These are phyloP conservation scores for Wickerhamiella vanderwaltii DNA, from an alignment of 805 yeast species.

Conservation along the genomic window DNA sequence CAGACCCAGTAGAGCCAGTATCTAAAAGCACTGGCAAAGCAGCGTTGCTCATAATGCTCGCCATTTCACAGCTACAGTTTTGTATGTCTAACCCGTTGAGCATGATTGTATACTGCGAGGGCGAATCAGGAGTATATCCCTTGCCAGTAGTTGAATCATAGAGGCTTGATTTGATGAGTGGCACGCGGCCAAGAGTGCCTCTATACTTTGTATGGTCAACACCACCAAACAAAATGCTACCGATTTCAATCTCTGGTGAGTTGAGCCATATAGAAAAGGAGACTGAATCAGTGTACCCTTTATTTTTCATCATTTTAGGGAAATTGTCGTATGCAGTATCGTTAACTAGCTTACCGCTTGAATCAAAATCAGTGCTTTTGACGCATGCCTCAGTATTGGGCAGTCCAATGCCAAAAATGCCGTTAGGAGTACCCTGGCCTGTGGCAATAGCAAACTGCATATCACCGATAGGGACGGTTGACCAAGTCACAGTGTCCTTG, in stretches of 20 bases:
- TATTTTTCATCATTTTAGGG: slow-evolving; percentile 25
- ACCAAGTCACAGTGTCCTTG: slow-evolving; percentile 43
- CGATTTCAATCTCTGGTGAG: slow-evolving; percentile 26
- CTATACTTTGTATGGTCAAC: slow-evolving; percentile 29
- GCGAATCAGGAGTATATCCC: slow-evolving; percentile 8
- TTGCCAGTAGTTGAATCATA: neutral
- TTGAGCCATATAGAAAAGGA: slow-evolving; percentile 37
- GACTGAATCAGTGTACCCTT: slow-evolving; percentile 30
- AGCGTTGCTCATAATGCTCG: neutral
- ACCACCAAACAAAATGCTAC: slow-evolving; percentile 31
- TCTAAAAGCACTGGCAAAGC: slow-evolving; percentile 32
- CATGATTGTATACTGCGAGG: slow-evolving; percentile 11
- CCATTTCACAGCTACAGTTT: neutral
- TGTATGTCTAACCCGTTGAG: slow-evolving; percentile 4
- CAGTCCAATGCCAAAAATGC: slow-evolving; percentile 36
- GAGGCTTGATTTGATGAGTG: slow-evolving; percentile 12
- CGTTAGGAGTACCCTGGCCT: too few species aligned
- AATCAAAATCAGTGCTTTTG: too few species aligned
- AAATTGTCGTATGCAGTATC: slow-evolving; percentile 19
- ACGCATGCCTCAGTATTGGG: slow-evolving; percentile 26
- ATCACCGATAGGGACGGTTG: slow-evolving; percentile 38
- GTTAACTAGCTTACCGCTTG: neutral
- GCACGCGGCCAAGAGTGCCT: slow-evolving; percentile 25
- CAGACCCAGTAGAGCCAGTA: slow-evolving; percentile 44
- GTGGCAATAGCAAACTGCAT: too few species aligned